Base-by-base conservation (phyloP, 116 monocot genomes). In the Trichopus zeylanicus region DNA sequence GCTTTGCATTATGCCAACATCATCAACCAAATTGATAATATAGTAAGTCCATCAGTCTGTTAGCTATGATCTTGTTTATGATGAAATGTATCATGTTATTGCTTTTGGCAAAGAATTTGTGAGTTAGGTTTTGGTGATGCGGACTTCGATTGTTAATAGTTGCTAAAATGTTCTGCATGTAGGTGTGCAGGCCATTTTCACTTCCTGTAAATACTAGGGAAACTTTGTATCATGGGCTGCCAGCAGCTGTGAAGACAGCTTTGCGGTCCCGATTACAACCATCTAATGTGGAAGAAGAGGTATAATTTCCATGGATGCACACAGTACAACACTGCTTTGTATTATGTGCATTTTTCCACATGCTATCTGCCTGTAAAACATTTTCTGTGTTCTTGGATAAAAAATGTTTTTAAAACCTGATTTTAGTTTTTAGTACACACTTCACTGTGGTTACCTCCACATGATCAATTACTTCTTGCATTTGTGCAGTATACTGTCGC, bases 1-100 rank as follows among this genome's bases (percentile, higher is more conserved):
- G 75, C 92, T 57, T 73, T 87, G 61, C 92, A 92, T 73, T 87
- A 92, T 76, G 92, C 92, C 57, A 84, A 88, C 60, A 70, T 88
- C 51, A 84, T 92, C 65, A 81, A 71, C 59, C 71, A 88, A 74
- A 87, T 92, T 67, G 81, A 92, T 67, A 81, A 70, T 33, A 84
- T 84, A 28, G 92, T 92, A 79, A 92, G 92, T 79, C 30, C 3
- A 28, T 54, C n/a, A n/a, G n/a, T n/a, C n/a, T n/a, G n/a, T n/a
- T n/a, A n/a, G n/a, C n/a, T n/a, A n/a, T n/a, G n/a, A n/a, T n/a
- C n/a, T n/a, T n/a, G n/a, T n/a, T n/a, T n/a, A n/a, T n/a, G n/a
- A n/a, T n/a, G n/a, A n/a, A n/a, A n/a, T n/a, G n/a, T n/a, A n/a
- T n/a, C n/a, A n/a, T n/a, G n/a, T n/a, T n/a, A n/a, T n/a, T n/a